Conservation (phyloP, 2,329 filamentous ascomycete species). For the Fusarium nematophilum region DNA sequence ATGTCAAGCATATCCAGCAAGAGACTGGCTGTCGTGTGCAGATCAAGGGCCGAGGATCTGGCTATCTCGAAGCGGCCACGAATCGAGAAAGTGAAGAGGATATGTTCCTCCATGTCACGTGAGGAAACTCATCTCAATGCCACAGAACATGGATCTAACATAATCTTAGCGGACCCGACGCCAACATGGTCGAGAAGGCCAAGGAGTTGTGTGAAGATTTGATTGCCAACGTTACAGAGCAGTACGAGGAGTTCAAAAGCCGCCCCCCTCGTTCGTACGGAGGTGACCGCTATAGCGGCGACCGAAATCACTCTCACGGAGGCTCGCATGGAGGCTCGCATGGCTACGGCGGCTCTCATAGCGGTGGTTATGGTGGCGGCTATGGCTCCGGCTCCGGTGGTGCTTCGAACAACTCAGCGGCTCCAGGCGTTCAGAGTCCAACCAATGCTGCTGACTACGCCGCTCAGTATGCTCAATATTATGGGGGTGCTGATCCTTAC, state of each 20-base stretch:
- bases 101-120: constrained; percentile 98
- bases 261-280: constrained; percentile 73
- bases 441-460: constrained; percentile 70
- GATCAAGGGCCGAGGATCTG: constrained; percentile 96
- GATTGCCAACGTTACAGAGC: constrained; percentile 84
- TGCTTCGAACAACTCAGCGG: constrained; percentile 52
- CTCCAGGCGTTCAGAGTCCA: constrained; percentile 44
- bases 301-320: constrained; percentile 49
- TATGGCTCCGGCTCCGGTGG: constrained; percentile 44
- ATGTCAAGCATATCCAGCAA: constrained; percentile 98
- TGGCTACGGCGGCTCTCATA: constrained; percentile 44
- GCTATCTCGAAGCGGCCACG: constrained; percentile 91
- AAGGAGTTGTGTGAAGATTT: constrained; percentile 92
- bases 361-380: constrained; percentile 37
- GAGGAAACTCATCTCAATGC: constrained; percentile 52
- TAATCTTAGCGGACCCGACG: constrained; percentile 79
- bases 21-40: constrained; percentile 96
- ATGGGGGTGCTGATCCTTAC: constrained; percentile 81
- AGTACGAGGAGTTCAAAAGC: constrained; percentile 92
- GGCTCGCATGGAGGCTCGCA: constrained; percentile 43
- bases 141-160: constrained; percentile 46
- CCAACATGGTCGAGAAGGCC: constrained; percentile 84
- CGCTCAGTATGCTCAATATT: constrained; percentile 87
- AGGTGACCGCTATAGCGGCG: constrained; percentile 53
- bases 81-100: constrained; percentile 91